Percentiles rank a stretch among this genome's conserved stretches.
Evolutionary conservation across 1,284 basidiomycete genomes (phyloP).

Genomic region (Trichosporon inkin): DNA sequence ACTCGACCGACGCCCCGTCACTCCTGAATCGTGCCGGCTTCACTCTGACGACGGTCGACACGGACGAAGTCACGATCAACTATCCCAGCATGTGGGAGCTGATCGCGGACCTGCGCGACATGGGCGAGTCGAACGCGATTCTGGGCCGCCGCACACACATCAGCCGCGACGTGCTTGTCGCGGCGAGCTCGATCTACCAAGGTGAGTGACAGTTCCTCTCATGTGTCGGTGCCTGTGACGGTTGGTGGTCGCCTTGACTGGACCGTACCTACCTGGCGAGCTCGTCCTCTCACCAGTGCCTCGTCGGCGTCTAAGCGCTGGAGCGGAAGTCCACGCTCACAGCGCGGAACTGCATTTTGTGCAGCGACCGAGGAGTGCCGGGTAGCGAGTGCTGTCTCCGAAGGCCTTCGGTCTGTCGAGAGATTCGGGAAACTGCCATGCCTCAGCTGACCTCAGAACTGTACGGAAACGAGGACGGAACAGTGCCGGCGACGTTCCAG

Average conservation of each 20-base stretch:
- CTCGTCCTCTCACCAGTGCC: no score
- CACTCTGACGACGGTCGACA: constrained; percentile 88
- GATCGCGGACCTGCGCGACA: constrained; percentile 83
- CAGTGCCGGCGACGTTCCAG: constrained; percentile 91
- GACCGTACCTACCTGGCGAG: no score
- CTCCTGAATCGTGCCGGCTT: constrained; percentile 90
- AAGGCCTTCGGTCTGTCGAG: no score
- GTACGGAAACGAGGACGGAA: constrained; percentile 76
- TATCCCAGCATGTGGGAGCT: constrained; percentile 98
- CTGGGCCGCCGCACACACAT: constrained; percentile 66
- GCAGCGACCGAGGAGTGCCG: no score
- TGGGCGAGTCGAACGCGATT: constrained; percentile 95
- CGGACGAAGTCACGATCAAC: constrained; percentile 83
- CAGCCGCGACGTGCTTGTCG: constrained; percentile 79
- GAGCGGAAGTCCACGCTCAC: no score
- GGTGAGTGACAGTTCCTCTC: constrained; percentile 53
- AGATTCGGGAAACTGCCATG: no score
- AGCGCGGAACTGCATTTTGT: no score
- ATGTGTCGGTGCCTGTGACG: no score
- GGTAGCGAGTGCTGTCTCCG: no score
- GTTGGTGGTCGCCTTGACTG: no score
- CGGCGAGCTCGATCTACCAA: constrained; percentile 89
- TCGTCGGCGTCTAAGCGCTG: no score
- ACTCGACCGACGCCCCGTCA: constrained; percentile 84
- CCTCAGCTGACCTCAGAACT: constrained; percentile 59